phyloP scores from a whole-genome alignment of 2,329 filamentous ascomycete genomes.

The Colletotrichum limetticola region DNA sequence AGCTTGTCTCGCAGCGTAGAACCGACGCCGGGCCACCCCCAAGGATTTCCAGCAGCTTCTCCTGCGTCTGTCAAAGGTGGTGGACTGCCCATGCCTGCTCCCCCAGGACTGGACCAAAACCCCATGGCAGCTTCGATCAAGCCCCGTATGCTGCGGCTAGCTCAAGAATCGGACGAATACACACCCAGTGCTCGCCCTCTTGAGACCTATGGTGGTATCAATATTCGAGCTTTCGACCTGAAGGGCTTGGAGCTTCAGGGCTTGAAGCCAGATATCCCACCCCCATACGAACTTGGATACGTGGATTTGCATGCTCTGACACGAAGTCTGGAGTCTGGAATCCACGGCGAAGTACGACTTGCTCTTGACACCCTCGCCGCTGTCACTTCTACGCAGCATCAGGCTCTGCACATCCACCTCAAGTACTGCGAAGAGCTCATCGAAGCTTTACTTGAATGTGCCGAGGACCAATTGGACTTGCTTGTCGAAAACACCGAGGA shows the following conservation, averaged over 20 bases:
- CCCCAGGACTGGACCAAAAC: slow-evolving; percentile 26
- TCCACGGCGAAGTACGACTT: slow-evolving; percentile 88
- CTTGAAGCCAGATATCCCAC: slow-evolving; percentile 79
- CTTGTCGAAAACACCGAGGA: slow-evolving; percentile 88
- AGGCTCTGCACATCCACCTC: slow-evolving; percentile 74
- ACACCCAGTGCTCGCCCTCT: slow-evolving; percentile 64
- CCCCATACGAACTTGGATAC: slow-evolving; percentile 80
- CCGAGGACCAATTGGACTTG: slow-evolving; percentile 85
- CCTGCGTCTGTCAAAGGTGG: slow-evolving; percentile 55
- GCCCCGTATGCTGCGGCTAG: slow-evolving; percentile 50
- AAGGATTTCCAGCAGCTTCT: slow-evolving; percentile 58
- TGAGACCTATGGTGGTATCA: slow-evolving; percentile 77
- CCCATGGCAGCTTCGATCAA: slow-evolving; percentile 38
- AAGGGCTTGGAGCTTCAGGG: slow-evolving; percentile 74
- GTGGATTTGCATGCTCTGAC: slow-evolving; percentile 92
- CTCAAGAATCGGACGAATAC: slow-evolving; percentile 63
- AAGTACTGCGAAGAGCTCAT: slow-evolving; percentile 87
- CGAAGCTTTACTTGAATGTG: slow-evolving; percentile 89
- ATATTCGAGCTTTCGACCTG: slow-evolving; percentile 71
- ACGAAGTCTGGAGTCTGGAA: slow-evolving; percentile 88
- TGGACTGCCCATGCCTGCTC: slow-evolving; percentile 52
- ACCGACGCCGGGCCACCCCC: slow-evolving; percentile 48
- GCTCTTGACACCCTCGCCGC: slow-evolving; percentile 86
- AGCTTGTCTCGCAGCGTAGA: slow-evolving; percentile 65
- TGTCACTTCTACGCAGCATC: slow-evolving; percentile 69